Conservation (phyloP, 306 rosid species). For the Trifolium subterraneum region DNA sequence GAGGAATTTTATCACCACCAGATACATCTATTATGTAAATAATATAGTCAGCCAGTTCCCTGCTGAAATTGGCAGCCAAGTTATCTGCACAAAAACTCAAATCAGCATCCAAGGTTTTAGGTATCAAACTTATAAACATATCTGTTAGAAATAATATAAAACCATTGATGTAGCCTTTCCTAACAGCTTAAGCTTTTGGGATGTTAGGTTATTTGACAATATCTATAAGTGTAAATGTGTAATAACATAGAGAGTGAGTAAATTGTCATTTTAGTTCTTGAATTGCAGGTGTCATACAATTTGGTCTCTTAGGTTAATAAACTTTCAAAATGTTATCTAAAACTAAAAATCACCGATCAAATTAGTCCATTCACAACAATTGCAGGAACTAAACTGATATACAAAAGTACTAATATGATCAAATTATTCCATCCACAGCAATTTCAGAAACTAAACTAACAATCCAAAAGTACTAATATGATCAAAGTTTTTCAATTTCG, state of each 20-base stretch:
- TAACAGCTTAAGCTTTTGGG: no score
- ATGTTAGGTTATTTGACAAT: neutral
- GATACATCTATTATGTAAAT: constrained; percentile 97
- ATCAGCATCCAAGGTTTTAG: constrained; percentile 22
- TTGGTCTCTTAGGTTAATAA: neutral
- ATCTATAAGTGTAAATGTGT: neutral
- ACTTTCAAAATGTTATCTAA: neutral
- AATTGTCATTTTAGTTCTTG: neutral
- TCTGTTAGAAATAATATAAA: no score
- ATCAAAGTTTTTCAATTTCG: neutral
- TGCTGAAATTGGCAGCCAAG: constrained; percentile 96
- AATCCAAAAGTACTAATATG: neutral
- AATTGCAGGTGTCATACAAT: neutral
- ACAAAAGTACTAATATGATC: neutral
- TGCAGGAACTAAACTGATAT: neutral
- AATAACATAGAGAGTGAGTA: neutral
- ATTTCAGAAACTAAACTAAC: neutral
- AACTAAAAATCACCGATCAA: neutral
- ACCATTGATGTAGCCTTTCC: no score
- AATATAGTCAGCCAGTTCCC: constrained; percentile 97
- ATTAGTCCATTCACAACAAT: neutral
- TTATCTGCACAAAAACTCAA: constrained; percentile 72
- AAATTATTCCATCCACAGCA: neutral
- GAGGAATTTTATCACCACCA: constrained; percentile 95
- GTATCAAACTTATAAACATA: neutral